phyloP scores from a whole-genome alignment of 2,329 filamentous ascomycete genomes.

The Aspergillus pseudoglaucus region DNA sequence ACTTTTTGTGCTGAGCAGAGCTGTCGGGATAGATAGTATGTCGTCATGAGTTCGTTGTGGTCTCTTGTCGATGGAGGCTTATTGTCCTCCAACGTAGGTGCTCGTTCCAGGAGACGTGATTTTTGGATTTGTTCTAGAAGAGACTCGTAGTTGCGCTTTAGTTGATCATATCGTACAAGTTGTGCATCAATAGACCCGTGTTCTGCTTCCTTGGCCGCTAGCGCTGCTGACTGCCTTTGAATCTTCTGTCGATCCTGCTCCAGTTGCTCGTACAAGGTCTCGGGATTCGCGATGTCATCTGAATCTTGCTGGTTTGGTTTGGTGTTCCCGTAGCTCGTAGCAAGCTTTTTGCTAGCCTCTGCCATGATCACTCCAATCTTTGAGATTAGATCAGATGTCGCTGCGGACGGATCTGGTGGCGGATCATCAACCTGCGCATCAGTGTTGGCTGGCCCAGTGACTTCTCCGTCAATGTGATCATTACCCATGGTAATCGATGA shows the following conservation, averaged over 20 bases:
- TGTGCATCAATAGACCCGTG: constrained; percentile 31
- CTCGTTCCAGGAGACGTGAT: constrained; percentile 26
- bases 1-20: constrained; percentile 28
- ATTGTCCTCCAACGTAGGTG: constrained; percentile 12
- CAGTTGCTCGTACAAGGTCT: constrained; percentile 35
- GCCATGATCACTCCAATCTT: constrained; percentile 64
- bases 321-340: constrained; percentile 54
- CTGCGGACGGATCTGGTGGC: constrained; percentile 48
- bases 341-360: constrained; percentile 65
- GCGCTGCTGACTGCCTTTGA: constrained; percentile 30
- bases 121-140: constrained; percentile 41
- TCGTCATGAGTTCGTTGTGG: constrained; percentile 24
- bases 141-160: constrained; percentile 33
- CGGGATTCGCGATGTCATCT: constrained; percentile 36
- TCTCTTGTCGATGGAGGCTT: constrained; percentile 12
- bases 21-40: constrained; percentile 26
- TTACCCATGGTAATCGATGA: constrained; percentile 55
- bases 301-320: constrained; percentile 52
- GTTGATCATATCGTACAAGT: constrained; percentile 32
- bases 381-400: constrained; percentile 62
- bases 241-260: constrained; percentile 41
- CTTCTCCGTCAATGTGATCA: constrained; percentile 28
- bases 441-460: constrained; percentile 20
- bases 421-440: constrained; percentile 21
- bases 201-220: constrained; percentile 33